These are phyloP conservation scores for Tetrastigma voinierianum DNA, from an alignment of 164 flowering plant species.

Conservation along the genomic window DNA sequence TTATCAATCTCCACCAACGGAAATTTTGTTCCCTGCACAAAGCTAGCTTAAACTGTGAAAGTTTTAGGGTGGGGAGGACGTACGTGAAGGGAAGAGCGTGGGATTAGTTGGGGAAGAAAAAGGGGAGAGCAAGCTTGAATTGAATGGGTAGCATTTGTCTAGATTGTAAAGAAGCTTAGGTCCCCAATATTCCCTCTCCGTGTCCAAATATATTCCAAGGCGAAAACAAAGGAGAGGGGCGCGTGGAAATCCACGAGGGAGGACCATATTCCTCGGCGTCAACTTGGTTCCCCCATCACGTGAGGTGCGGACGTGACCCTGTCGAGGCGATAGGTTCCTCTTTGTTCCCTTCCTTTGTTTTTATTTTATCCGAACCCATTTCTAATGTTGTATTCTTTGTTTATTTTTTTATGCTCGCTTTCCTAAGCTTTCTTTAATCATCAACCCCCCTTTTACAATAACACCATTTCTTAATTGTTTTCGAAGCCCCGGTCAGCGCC, in stretches of 20 bases:
- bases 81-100: neutral
- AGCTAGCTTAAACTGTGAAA: no score
- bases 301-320: constrained; percentile 39
- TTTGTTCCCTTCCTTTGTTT: constrained; percentile 24
- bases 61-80: no score
- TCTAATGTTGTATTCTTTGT: neutral
- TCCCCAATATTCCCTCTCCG: constrained; percentile 70
- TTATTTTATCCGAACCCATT: constrained; percentile 5
- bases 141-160: constrained; percentile 52
- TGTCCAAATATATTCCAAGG: constrained; percentile 48
- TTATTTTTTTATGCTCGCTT: constrained; percentile 3
- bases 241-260: constrained; percentile 20
- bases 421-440: neutral
- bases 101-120: neutral
- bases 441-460: constrained; percentile 2
- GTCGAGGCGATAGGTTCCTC: constrained; percentile 20
- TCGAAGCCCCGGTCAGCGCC: constrained; percentile 71
- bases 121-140: neutral
- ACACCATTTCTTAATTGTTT: constrained; percentile 38
- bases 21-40: no score
- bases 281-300: constrained; percentile 45
- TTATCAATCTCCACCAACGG: no score
- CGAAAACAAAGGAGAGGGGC: constrained; percentile 18
- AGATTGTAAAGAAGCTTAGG: neutral
- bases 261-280: constrained; percentile 50